Percentiles rank a stretch among this genome's conserved stretches.
Evolutionary conservation across 1,284 basidiomycete genomes (phyloP).

Genomic region (Cerrena zonata): DNA sequence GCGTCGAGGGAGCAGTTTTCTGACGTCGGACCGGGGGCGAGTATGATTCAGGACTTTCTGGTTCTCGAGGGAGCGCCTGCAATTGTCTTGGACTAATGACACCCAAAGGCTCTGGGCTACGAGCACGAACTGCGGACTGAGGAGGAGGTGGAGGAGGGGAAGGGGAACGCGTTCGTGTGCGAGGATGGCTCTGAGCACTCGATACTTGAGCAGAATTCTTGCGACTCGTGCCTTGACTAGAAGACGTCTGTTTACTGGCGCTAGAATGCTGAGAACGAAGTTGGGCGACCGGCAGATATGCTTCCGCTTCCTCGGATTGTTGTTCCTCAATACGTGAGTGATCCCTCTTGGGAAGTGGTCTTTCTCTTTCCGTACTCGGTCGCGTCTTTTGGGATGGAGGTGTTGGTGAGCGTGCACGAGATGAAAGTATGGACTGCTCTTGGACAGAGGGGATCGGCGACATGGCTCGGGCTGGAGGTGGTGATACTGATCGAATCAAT

Average conservation of each 20-base stretch:
- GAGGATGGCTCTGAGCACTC: not conserved
- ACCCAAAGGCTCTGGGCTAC: not conserved
- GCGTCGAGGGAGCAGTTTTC: constrained; percentile 15
- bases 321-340: constrained; percentile 8
- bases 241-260: constrained; percentile 9
- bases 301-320: constrained; percentile 7
- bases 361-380: not conserved
- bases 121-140: not conserved
- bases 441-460: not conserved
- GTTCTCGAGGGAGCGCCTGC: not conserved
- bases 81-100: not conserved
- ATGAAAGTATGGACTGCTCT: not conserved
- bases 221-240: constrained; percentile 3
- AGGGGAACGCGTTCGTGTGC: not conserved
- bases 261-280: constrained; percentile 13
- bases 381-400: not conserved
- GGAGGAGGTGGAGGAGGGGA: not conserved
- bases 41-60: not conserved
- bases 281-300: constrained; percentile 22
- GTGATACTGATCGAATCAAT: not conserved
- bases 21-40: constrained; percentile 6
- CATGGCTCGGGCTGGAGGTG: constrained; percentile 4
- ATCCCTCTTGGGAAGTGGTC: constrained; percentile 12
- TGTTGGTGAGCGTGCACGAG: constrained; percentile 4
- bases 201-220: not conserved